Evolutionary conservation across 2,329 filamentous ascomycete genomes (phyloP).

Genomic region (Neopestalotiopsis rosae): DNA sequence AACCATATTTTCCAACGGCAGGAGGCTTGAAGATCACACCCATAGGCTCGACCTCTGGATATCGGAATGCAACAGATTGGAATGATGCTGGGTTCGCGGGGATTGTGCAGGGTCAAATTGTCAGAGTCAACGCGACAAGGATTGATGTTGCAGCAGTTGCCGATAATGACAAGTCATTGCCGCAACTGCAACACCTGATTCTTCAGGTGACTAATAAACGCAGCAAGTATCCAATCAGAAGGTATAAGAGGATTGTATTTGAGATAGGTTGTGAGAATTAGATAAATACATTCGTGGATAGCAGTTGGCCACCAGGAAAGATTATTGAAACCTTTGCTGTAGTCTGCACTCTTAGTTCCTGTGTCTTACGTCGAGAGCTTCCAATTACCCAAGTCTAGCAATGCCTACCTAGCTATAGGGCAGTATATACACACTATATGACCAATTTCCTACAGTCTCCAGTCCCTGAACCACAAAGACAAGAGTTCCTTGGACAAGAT

Average conservation of each 20-base stretch:
- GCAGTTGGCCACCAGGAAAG: too few species aligned
- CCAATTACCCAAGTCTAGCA: too few species aligned
- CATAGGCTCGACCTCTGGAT: neutral
- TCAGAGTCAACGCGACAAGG: constrained; percentile 5
- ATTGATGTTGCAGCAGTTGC: neutral
- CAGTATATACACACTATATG: neutral
- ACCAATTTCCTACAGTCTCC: neutral
- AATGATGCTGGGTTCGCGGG: constrained; percentile 2
- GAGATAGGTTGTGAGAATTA: neutral
- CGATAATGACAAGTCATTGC: neutral
- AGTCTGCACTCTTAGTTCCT: too few species aligned
- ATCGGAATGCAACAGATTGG: neutral
- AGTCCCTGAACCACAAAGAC: neutral
- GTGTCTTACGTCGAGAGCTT: too few species aligned
- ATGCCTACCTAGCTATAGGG: neutral
- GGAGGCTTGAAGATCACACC: neutral
- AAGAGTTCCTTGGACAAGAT: neutral
- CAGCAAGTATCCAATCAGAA: neutral
- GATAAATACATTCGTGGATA: too few species aligned
- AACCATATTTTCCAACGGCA: neutral
- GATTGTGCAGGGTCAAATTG: neutral
- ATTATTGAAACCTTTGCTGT: too few species aligned
- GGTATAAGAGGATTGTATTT: neutral
- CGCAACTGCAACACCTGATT: constrained; percentile 5
- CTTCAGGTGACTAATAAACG: neutral